phyloP scores from a whole-genome alignment of 768 basidiomycete genomes.

The Rhodotorula diobovata region DNA sequence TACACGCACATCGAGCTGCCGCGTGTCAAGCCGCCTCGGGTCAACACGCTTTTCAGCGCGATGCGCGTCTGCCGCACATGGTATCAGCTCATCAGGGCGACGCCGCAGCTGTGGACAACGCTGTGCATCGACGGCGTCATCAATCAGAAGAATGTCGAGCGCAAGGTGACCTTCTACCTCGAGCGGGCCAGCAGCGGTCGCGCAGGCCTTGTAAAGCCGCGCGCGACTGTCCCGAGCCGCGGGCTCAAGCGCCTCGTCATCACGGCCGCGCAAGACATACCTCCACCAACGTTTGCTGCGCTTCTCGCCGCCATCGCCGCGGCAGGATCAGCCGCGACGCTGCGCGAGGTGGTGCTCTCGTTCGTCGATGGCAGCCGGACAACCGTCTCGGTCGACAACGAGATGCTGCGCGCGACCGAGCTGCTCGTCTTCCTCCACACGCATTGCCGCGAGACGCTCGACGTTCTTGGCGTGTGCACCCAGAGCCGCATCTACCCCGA shows the following conservation, averaged over 20 bases:
- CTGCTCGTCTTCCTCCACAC: slow-evolving; percentile 17
- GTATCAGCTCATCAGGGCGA: slow-evolving; percentile 11
- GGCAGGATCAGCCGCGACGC: background rate
- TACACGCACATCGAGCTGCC: slow-evolving; percentile 3
- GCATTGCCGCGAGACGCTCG: background rate
- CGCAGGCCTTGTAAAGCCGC: background rate
- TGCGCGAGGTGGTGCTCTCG: slow-evolving; percentile 22
- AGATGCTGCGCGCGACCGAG: background rate
- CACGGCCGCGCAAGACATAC: slow-evolving; percentile 24
- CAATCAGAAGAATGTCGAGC: slow-evolving; percentile 20
- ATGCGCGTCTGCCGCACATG: slow-evolving; percentile 27
- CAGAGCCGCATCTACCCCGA: slow-evolving; percentile 23
- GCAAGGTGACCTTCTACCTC: slow-evolving; percentile 8
- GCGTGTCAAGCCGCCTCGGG: background rate
- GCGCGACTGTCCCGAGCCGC: background rate
- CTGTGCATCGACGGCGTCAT: slow-evolving; percentile 25
- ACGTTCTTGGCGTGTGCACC: slow-evolving; percentile 3
- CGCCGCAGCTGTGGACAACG: slow-evolving; percentile 20
- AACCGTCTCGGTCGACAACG: slow-evolving; percentile 11
- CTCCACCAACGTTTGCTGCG: background rate
- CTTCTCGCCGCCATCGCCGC: slow-evolving; percentile 4
- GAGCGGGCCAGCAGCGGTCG: too few relatives aligned
- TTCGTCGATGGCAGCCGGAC: slow-evolving; percentile 26
- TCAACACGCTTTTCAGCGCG: slow-evolving; percentile 9
- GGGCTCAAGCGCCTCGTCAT: slow-evolving; percentile 12